Evolutionary conservation across 2,329 filamentous ascomycete genomes (phyloP).

Genomic region (Hortaea werneckii): DNA sequence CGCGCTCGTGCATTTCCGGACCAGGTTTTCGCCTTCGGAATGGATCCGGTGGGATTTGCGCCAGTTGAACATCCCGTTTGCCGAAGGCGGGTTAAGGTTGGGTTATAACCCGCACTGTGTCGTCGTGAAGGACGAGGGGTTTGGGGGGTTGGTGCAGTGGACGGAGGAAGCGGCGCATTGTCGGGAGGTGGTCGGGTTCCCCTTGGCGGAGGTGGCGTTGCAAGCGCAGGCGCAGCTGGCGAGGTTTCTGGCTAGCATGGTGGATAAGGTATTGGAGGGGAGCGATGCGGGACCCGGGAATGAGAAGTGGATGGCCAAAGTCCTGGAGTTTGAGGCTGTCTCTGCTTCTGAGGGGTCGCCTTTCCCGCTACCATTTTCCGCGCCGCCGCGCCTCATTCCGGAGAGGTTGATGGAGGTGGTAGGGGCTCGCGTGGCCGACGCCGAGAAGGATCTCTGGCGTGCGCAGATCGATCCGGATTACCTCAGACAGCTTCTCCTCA

Average conservation of each 20-base stretch:
- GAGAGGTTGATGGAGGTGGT: constrained; percentile 5
- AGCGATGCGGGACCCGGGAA: background rate
- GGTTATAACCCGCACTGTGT: constrained; percentile 8
- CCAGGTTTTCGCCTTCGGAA: background rate
- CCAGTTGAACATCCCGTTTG: constrained; percentile 2
- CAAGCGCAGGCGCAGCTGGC: constrained; percentile 14
- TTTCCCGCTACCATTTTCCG: constrained; percentile 6
- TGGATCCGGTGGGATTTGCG: constrained; percentile 10
- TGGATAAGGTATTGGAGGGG: constrained; percentile 5
- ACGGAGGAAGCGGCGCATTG: constrained; percentile 8
- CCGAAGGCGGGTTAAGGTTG: background rate
- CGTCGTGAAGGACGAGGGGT: background rate
- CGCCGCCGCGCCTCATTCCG: constrained; percentile 10
- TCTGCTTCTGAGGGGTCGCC: too few species aligned
- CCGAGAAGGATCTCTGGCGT: constrained; percentile 12
- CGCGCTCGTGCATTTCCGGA: constrained; percentile 8
- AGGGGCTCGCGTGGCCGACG: constrained; percentile 8
- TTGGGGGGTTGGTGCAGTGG: constrained; percentile 7
- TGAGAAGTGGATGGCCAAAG: background rate
- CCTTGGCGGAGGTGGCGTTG: constrained; percentile 11
- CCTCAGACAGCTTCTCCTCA: background rate
- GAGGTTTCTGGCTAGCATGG: constrained; percentile 6
- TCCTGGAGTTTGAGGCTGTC: background rate
- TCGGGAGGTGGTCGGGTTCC: constrained; percentile 14
- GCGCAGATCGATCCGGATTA: background rate